These are phyloP conservation scores for Sporothrix sp. DNA, from an alignment of 2,329 filamentous ascomycete genomes.

Conservation along the genomic window DNA sequence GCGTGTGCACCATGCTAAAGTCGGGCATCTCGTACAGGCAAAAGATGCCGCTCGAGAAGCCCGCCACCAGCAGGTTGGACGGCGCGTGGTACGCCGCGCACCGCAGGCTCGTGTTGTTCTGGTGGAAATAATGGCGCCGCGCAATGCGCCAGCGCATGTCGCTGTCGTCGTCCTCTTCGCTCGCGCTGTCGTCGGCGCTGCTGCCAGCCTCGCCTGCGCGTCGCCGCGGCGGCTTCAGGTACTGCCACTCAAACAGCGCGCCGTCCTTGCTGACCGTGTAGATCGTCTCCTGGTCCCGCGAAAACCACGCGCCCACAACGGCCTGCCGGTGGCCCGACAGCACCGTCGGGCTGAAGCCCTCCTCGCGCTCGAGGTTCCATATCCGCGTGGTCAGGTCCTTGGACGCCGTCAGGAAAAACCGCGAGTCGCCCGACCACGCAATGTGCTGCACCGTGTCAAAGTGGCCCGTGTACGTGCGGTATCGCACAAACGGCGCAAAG, in stretches of 20 bases:
- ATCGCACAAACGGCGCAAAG: conserved; percentile 87
- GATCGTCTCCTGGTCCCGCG: conserved; percentile 85
- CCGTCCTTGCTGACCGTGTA: conserved; percentile 96
- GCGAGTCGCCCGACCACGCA: conserved; percentile 91
- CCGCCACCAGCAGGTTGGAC: conserved; percentile 87
- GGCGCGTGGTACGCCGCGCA: conserved; percentile 84
- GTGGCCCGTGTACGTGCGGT: conserved; percentile 78
- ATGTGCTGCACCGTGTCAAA: conserved; percentile 80
- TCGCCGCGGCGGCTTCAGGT: conserved; percentile 45
- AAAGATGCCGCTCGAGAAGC: conserved; percentile 91
- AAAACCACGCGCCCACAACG: conserved; percentile 94
- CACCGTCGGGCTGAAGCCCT: conserved; percentile 81
- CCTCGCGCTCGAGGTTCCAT: conserved; percentile 85
- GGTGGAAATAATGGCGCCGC: conserved; percentile 89
- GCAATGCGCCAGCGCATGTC: conserved; percentile 83
- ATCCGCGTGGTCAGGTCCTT: conserved; percentile 88
- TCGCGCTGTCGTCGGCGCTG: conserved; percentile 44
- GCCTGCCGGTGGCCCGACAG: conserved; percentile 84
- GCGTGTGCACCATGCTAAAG: conserved; percentile 88
- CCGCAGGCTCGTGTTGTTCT: conserved; percentile 74
- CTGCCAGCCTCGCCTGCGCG: conserved; percentile 38
- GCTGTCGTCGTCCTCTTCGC: conserved; percentile 46
- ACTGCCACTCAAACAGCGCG: conserved; percentile 92
- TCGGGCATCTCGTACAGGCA: conserved; percentile 91
- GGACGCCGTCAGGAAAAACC: conserved; percentile 86